A percentile compares a stretch with the other conserved stretches of the same genome.
These are phyloP conservation scores for Diaporthe citri DNA, from an alignment of 2,329 filamentous ascomycete genomes.

Conservation along the genomic window DNA sequence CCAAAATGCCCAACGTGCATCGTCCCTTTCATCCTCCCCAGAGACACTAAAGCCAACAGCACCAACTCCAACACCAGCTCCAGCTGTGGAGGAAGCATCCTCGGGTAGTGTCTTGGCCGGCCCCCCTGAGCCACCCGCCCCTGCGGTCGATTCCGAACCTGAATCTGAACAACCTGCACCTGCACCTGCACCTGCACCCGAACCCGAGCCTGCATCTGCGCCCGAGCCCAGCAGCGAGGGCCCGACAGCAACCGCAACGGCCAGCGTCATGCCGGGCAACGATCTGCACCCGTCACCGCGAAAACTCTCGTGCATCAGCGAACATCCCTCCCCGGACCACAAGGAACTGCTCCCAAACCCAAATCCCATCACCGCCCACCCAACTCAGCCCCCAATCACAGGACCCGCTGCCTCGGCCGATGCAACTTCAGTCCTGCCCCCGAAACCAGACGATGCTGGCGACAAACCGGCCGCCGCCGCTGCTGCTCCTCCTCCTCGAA, in stretches of 20 bases:
- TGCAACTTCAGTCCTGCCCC: conserved; percentile 10
- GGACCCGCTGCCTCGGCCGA: conserved; percentile 1
- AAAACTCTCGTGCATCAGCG: conserved; percentile 51
- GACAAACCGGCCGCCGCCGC: conserved; percentile 41
- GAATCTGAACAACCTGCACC: conserved; percentile 1
- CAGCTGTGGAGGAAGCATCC: background rate
- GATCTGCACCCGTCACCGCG: conserved; percentile 50
- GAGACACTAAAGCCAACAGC: conserved; percentile 13
- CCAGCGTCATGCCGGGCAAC: conserved; percentile 45
- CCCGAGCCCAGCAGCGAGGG: conserved; percentile 39
- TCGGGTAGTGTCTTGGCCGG: conserved; percentile 13
- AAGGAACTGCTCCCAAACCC: conserved; percentile 7
- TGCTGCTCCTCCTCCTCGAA: conserved; percentile 42
- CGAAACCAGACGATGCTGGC: conserved; percentile 31
- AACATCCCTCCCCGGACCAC: conserved; percentile 45
- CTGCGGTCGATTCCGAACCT: conserved; percentile 22
- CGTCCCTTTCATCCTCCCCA: background rate
- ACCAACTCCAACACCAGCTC: background rate
- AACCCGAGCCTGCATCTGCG: conserved; percentile 17
- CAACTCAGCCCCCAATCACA: conserved; percentile 36
- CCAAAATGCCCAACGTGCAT: background rate
- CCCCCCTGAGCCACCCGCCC: conserved; percentile 26
- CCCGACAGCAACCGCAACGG: conserved; percentile 40
- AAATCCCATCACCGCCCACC: conserved; percentile 25
- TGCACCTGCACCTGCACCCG: conserved; percentile 29